Conservation (phyloP, 2,329 filamentous ascomycete species). For the Claviceps purpurea region DNA sequence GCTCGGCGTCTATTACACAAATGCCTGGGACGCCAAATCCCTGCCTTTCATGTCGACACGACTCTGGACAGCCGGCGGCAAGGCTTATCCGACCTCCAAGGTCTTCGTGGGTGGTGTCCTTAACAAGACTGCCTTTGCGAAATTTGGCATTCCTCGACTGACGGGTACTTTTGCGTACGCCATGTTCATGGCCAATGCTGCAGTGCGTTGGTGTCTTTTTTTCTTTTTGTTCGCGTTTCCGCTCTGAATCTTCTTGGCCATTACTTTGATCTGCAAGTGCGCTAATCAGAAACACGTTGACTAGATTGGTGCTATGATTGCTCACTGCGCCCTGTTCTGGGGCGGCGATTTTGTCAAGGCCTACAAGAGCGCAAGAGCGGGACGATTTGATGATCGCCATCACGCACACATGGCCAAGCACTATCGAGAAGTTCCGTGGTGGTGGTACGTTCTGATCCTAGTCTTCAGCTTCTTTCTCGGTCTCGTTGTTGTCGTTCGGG, state of each 20-base stretch:
- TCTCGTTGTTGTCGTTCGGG: constrained; percentile 21
- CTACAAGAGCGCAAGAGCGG: constrained; percentile 20
- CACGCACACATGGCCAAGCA: constrained; percentile 37
- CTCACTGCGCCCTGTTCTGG: constrained; percentile 41
- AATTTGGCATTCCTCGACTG: constrained; percentile 32
- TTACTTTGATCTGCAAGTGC: not conserved
- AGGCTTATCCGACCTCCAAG: constrained; percentile 24
- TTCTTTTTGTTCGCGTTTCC: not conserved
- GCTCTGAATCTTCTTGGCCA: not conserved
- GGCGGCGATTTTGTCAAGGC: constrained; percentile 35
- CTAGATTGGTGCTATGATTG: constrained; percentile 40
- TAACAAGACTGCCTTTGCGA: constrained; percentile 24
- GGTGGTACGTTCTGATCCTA: constrained; percentile 22
- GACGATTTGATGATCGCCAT: constrained; percentile 34
- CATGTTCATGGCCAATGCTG: constrained; percentile 44
- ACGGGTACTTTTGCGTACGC: constrained; percentile 37
- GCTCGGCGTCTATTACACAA: constrained; percentile 25
- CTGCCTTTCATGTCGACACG: constrained; percentile 19
- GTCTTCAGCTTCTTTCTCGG: constrained; percentile 19
- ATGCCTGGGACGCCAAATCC: constrained; percentile 22
- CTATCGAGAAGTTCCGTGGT: constrained; percentile 32
- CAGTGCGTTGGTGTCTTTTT: constrained; percentile 19
- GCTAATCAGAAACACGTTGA: not conserved
- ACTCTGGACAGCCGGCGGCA: constrained; percentile 27
- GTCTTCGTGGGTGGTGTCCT: constrained; percentile 30